Evolutionary conservation across 169 alveolate species (phyloP).

Genomic region (Cryptosporidium ryanae): DNA sequence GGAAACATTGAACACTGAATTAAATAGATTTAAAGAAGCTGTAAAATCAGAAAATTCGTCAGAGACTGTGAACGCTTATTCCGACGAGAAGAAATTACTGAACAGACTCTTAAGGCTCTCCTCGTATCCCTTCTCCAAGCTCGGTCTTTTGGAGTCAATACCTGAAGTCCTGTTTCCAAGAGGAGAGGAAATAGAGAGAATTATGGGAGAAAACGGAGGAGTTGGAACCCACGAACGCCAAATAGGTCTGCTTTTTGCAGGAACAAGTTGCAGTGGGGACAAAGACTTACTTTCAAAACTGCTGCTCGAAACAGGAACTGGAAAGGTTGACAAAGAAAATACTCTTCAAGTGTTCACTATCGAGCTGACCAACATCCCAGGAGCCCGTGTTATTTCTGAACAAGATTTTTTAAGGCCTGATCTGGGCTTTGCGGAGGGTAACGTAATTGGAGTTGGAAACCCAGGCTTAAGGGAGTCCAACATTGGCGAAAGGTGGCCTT

Average conservation of each 20-base stretch:
- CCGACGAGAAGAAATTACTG: slow-evolving; percentile 1
- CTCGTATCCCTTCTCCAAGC: slow-evolving; percentile 55
- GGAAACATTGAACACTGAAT: slow-evolving; percentile 59
- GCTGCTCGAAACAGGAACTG: slow-evolving; percentile 11
- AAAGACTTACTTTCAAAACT: slow-evolving; percentile 7
- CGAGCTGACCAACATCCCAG: slow-evolving; percentile 57
- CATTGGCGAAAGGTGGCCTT: slow-evolving; percentile 71
- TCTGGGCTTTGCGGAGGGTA: not conserved
- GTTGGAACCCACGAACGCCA: slow-evolving; percentile 36
- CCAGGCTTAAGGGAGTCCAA: slow-evolving; percentile 42
- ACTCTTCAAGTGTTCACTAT: slow-evolving; percentile 64
- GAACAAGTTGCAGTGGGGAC: slow-evolving; percentile 49
- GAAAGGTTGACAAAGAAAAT: slow-evolving; percentile 15
- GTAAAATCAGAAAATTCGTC: not conserved
- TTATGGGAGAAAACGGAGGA: slow-evolving; percentile 1
- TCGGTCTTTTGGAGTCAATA: slow-evolving; percentile 44
- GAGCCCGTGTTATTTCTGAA: slow-evolving; percentile 33
- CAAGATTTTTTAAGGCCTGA: slow-evolving; percentile 7
- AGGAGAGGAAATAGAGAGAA: slow-evolving; percentile 12
- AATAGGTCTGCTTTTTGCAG: slow-evolving; percentile 44
- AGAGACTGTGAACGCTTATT: not conserved
- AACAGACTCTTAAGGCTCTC: slow-evolving; percentile 57
- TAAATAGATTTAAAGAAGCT: slow-evolving; percentile 49
- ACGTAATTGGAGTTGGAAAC: not conserved
- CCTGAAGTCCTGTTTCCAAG: slow-evolving; percentile 34